Conservation (phyloP, 1,284 basidiomycete genomes). For the Coriolopsis trogii region DNA sequence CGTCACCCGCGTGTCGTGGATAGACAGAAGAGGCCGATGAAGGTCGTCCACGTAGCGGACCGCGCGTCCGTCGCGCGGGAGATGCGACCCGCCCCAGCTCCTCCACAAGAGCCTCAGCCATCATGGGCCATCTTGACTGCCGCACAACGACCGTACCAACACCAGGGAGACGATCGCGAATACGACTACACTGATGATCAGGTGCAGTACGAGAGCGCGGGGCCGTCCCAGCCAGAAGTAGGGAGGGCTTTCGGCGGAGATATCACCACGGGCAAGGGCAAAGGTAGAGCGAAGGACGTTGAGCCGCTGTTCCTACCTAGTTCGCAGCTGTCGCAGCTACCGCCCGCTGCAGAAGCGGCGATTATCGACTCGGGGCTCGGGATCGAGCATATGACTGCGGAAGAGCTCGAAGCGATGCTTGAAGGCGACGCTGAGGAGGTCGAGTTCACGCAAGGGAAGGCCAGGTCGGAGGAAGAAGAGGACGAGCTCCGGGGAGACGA, state of each 20-base stretch:
- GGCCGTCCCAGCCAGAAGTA: constrained; percentile 11
- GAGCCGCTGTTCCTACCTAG: constrained; percentile 64
- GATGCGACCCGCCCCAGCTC: constrained; percentile 11
- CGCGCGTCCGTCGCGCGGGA: constrained; percentile 31
- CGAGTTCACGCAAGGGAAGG: constrained; percentile 38
- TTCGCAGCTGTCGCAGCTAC: constrained; percentile 56
- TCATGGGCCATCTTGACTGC: constrained; percentile 23
- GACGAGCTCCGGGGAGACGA: constrained; percentile 12
- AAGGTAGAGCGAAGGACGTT: constrained; percentile 19
- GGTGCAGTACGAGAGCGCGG: constrained; percentile 6
- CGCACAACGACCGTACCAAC: constrained; percentile 7
- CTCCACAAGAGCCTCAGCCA: constrained; percentile 10
- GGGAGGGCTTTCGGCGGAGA: too few species aligned
- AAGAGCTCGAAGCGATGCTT: constrained; percentile 63
- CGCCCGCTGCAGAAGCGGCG: constrained; percentile 45
- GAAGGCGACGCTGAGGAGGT: constrained; percentile 71
- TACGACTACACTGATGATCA: not conserved
- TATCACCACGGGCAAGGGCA: too few species aligned
- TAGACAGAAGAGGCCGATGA: constrained; percentile 49
- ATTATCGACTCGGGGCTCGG: constrained; percentile 63
- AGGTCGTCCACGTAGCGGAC: constrained; percentile 56
- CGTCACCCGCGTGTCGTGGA: not conserved
- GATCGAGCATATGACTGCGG: constrained; percentile 63
- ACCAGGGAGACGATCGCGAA: not conserved
- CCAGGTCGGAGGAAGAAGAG: not conserved